Base-by-base conservation (phyloP, 75 land plant species). In the Selaginella moellendorffii region DNA sequence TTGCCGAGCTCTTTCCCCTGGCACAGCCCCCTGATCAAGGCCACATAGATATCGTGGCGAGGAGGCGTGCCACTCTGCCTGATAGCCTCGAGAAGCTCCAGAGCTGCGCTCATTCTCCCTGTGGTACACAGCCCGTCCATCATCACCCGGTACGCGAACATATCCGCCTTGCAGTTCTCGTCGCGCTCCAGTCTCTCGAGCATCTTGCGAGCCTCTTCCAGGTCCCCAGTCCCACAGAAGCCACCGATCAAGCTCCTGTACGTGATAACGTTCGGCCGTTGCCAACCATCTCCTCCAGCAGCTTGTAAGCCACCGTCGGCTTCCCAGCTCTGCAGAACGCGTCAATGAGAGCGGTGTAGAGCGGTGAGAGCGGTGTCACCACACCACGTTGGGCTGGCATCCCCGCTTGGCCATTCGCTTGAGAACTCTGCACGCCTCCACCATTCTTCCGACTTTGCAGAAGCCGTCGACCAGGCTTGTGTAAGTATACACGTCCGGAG, bases 351-450 rank as follows among this genome's bases (percentile, higher is more conserved):
- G n/a, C n/a, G n/a, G n/a, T n/a, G n/a, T n/a, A n/a, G n/a, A n/a
- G n/a, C n/a, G n/a, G n/a, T n/a, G n/a, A n/a, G n/a, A n/a, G n/a
- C n/a, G n/a, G n/a, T n/a, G n/a, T n/a, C n/a, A n/a, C n/a, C n/a
- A n/a, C n/a, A n/a, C n/a, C n/a, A n/a, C n/a, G n/a, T n/a, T n/a
- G n/a, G n/a, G n/a, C n/a, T n/a, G n/a, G n/a, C n/a, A 64, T 28
- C 54, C 71, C 51, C 70, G 66, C 0, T 67, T 68, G 76, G 82
- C 76, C 85, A 80, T 83, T 1, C 61, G 26, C 24, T 67, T 23
- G 56, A 87, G 52, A 1, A 88, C 2, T 21, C 24, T 56, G n/a
- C 24, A n/a, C 5, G 59, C 59, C 21, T 56, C n/a, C 2, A 2
- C 59, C 2, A 56, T 19, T 56, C 24, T 25, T 21, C 59, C 19